Evolutionary conservation across 495 filamentous ascomycete species (phyloP), one percentile per base, ranked within the genome.

Genomic region (Evansstolkia leycettana): DNA sequence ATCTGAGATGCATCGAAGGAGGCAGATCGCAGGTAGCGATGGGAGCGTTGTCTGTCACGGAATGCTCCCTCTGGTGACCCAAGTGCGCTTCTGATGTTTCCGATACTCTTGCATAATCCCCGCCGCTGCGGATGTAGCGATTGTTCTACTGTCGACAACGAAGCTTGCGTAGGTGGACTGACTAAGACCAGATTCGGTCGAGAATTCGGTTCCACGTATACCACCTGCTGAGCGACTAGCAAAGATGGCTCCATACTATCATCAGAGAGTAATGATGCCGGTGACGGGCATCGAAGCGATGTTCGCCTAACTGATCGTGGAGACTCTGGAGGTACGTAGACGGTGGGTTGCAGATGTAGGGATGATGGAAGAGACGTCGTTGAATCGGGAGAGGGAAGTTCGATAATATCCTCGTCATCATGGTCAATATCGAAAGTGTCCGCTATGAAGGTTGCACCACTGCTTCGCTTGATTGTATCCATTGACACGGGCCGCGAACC

Each of bases 401-500:
- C 62, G n/a, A 62, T 50, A 17, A 64, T 51, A 36, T 61, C 41
- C 3, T 58, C 50, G 17, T 63, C 57, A 24, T 62, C 56, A 8
- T 48, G 42, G 28, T 58, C 56, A 31, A 62, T 59, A 17, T 60
- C 55, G 28, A 53, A 58, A 2, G 56, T 39, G 20, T 57, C 54
- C 17, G 57, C 55, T 7, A 38, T 48, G 13, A 60, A 62, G 15
- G 53, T 57, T 0, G 52, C 45, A 28, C 35, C 50, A 29, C 58
- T 63, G 36, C 43, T 58, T n/a, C 58, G 54, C 42, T 64, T 66
- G 31, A 64, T 42, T 1, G 62, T 66, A 15, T 61, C 57, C 33
- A 62, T 53, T 0, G 62, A 66, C 6, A 64, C 53, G 0, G 60
- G 58, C 2, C 60, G 47, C 12, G 51, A 48, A 1, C 42, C 28